Conservation (phyloP, 257 asterid genomes). For the Scutellaria barbata region DNA sequence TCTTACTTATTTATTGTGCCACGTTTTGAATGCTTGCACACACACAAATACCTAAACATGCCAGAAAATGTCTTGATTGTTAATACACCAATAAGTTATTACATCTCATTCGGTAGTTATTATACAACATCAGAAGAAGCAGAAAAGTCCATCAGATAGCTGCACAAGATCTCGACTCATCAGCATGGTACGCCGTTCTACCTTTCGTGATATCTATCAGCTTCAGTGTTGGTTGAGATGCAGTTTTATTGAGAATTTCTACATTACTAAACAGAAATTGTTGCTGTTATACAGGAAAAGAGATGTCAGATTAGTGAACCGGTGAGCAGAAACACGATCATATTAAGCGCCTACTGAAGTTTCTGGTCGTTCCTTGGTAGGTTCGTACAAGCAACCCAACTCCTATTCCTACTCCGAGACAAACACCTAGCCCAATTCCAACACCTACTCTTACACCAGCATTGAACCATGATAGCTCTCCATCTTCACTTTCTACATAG, state of each 20-base stretch:
- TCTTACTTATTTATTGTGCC: neutral
- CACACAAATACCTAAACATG: neutral
- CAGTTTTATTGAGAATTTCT: neutral
- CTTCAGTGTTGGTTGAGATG: constrained; percentile 7
- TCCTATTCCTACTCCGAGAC: constrained; percentile 76
- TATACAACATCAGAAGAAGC: constrained; percentile 16
- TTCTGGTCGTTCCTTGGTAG: constrained; percentile 72
- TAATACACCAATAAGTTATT: neutral
- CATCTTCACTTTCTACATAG: constrained; percentile 59
- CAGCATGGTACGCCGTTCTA: neutral
- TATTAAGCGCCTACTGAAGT: constrained; percentile 58
- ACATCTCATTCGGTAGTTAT: constrained; percentile 15
- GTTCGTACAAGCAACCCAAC: constrained; percentile 72
- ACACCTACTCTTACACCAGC: constrained; percentile 81
- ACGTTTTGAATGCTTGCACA: neutral
- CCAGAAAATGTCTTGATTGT: neutral
- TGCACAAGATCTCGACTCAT: neutral
- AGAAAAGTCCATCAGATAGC: constrained; percentile 16
- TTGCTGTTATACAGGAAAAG: constrained; percentile 17
- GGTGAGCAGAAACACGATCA: constrained; percentile 33
- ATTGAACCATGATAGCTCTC: constrained; percentile 74
- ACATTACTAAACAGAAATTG: neutral
- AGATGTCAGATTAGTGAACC: constrained; percentile 33
- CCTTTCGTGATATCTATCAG: neutral
- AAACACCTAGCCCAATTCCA: constrained; percentile 72